Base-by-base conservation (phyloP, 805 yeast species). In the Candida manassasensis region DNA sequence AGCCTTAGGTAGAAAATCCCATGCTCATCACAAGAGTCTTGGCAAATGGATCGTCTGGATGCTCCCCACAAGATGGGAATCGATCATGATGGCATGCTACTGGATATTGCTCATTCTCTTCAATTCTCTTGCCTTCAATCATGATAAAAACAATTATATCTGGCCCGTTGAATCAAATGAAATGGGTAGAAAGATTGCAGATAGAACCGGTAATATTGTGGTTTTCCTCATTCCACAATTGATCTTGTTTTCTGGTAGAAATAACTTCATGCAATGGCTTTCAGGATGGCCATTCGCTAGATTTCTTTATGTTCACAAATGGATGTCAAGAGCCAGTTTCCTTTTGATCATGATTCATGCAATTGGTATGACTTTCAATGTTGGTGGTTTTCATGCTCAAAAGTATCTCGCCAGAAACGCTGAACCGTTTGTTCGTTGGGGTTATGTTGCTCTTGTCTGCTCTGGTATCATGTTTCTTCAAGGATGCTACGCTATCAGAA, bases 201-300 rank as follows among this genome's bases (percentile, higher is more conserved):
- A 76, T 52, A 30, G 33, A 21, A 16, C n/a, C 7, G 33, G 33
- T 4, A 21, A 21, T 6, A 12, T 30, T 12, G 26, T 30, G 6
- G 15, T 30, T 4, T 21, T 30, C 8, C 11, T 17, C 6, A 18
- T 79, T 38, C 90, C 93, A 0, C 52, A 71, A 5, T 52, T 78
- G 12, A 71, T 75, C 40, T 57, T 82, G 37, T 80, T 84, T 55
- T 85, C 86, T 4, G 81, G 82, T 19, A 65, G 93, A 48, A 85
- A 84, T 54, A 84, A 82, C 49, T 75, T 85, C 14, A 63, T 84
- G 49, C 71, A 74, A 42, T 62, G 60, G 50, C 36, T 80, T 4
- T 72, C 88, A 1, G 86, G 89, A 2, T 69, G 84, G 65, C 55
- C 77, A 0, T 79, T 73, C 45, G 59, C 78, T 10, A 69, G 81